Evolutionary conservation across 1,284 basidiomycete genomes (phyloP).

Genomic region (Microbotryomycetes sp.): DNA sequence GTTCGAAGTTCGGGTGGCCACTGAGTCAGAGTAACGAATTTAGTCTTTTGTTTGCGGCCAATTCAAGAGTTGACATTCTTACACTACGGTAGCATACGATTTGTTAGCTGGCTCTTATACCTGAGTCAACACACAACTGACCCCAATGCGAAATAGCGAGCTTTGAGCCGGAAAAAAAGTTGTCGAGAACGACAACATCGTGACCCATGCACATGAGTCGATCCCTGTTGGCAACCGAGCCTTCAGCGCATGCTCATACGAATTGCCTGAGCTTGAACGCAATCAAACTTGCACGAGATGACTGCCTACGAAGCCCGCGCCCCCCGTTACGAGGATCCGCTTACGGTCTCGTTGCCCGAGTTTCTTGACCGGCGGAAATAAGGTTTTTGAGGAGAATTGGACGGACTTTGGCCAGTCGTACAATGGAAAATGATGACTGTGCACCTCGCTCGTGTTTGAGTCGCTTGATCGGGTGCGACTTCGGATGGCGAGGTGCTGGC

Average conservation of each 20-base stretch:
- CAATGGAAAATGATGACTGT: conserved; percentile 8
- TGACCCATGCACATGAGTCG: conserved; percentile 95
- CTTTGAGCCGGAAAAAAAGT: conserved; percentile 96
- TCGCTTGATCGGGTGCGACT: background rate
- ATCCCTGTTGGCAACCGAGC: conserved; percentile 49
- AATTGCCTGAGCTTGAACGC: background rate
- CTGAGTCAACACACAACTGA: conserved; percentile 4
- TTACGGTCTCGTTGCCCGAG: conserved; percentile 70
- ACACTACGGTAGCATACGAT: background rate
- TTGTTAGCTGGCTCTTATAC: background rate
- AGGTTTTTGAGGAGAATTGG: conserved; percentile 80
- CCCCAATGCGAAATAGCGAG: conserved; percentile 60
- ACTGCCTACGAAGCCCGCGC: conserved; percentile 94
- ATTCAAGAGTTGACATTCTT: background rate
- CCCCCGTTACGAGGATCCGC: conserved; percentile 87
- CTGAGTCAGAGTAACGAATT: conserved; percentile 4
- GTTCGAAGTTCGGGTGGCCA: conserved; percentile 96
- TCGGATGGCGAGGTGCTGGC: background rate
- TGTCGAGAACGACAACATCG: conserved; percentile 87
- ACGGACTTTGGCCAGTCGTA: conserved; percentile 44
- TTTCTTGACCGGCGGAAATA: conserved; percentile 84
- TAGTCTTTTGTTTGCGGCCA: background rate
- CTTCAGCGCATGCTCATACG: background rate
- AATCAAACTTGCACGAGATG: conserved; percentile 53
- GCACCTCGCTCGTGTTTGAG: conserved; percentile 1